Evolutionary conservation across 1,284 basidiomycete genomes (phyloP), one percentile per base, ranked within the genome.

Genomic region (Pseudozyma hubeiensis): DNA sequence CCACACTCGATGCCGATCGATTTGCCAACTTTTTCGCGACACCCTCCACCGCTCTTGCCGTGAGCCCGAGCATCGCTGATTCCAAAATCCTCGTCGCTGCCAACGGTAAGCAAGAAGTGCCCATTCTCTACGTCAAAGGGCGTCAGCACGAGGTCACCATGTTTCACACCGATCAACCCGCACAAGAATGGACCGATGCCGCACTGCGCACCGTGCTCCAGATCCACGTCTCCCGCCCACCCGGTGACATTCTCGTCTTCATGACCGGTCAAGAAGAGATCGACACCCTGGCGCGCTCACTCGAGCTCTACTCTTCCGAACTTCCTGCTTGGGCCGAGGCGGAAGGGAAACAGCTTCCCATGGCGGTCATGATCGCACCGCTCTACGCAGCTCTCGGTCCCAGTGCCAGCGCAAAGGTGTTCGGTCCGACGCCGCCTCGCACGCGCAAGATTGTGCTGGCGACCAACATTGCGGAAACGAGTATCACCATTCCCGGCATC

Each of bases 201-300:
- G 93, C 94, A 1, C 87, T 97, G 67, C 90, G 92, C 68, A 92
- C 93, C 5, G 92, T 97, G 78, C 92, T 95, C 83, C 92, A 94
- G 84, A 91, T 99, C 62, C 95, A 98, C 81, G 87, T 89, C 8
- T 90, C 91, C 55, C 88, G 90, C 71, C 90, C 91, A 0, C 87
- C 89, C 1, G 96, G 96, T 6, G 94, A 98, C 81, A 90, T 98
- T 11, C 88, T 99, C 41, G 91, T 98, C 67, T 99, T 99, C 86
- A 88, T 98, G 62, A 93, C 95, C 89, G 93, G 96, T 29, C 94
- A 98, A 81, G 96, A 99, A 77, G 96, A 99, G 79, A 99, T 99
- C 65, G 96, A 98, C 83, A 91, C 88, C 75, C 87, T 97, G 29
- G 89, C 72, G 0, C 54, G 68, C 30, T 75, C 77, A 1, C 61